phyloP scores from a whole-genome alignment of 441 rosid genomes.

The Eruca vesicaria region DNA sequence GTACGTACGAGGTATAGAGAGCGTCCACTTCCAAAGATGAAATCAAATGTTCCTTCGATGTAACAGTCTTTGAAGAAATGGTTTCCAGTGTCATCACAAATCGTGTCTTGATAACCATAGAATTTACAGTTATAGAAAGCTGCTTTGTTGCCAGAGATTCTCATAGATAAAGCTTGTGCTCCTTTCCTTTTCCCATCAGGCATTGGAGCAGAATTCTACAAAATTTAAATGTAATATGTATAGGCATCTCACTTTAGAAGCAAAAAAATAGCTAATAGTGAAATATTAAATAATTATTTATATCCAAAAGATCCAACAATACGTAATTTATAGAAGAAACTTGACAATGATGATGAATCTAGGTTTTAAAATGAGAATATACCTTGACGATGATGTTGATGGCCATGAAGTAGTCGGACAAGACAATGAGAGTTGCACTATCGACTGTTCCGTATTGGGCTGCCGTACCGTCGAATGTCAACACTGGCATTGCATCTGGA shows the following conservation, averaged over 20 bases:
- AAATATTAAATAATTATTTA: too few relatives aligned
- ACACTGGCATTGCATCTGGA: slow-evolving; percentile 33
- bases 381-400: slow-evolving; percentile 53
- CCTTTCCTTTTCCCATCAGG: slow-evolving; percentile 46
- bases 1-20: slow-evolving; percentile 54
- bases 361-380: not conserved
- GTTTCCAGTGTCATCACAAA: slow-evolving; percentile 65
- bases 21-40: slow-evolving; percentile 71
- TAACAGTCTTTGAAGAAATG: slow-evolving; percentile 73
- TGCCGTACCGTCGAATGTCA: slow-evolving; percentile 50
- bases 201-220: not conserved
- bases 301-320: too few relatives aligned
- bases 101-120: slow-evolving; percentile 63
- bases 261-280: not conserved
- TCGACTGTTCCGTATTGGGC: slow-evolving; percentile 50
- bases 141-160: slow-evolving; percentile 53
- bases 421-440: slow-evolving; percentile 57
- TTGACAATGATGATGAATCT: too few relatives aligned
- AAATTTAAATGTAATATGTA: not conserved
- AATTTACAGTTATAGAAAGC: slow-evolving; percentile 60
- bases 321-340: too few relatives aligned
- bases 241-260: too few relatives aligned
- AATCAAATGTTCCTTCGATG: slow-evolving; percentile 75
- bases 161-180: slow-evolving; percentile 62
- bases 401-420: slow-evolving; percentile 65